Conservation (phyloP, 768 basidiomycete species). For the Pulveroboletus sp. region DNA sequence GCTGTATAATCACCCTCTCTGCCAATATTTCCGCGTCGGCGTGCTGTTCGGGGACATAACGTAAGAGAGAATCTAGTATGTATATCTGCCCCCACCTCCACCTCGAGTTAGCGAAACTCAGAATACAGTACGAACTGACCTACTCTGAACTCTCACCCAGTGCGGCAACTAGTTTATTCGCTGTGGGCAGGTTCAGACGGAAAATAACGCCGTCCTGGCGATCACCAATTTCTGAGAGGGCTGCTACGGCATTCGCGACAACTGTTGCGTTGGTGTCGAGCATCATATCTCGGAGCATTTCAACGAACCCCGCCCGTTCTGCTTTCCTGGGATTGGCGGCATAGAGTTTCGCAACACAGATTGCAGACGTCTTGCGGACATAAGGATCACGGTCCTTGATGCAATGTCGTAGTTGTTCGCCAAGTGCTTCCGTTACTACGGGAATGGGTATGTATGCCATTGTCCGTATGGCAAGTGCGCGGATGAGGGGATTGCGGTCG, state of each 20-base stretch:
- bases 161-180: slow-evolving; percentile 86
- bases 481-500: slow-evolving; percentile 93
- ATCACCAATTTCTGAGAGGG: slow-evolving; percentile 95
- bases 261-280: slow-evolving; percentile 95
- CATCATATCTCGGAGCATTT: slow-evolving; percentile 85
- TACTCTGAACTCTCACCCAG: slow-evolving; percentile 97
- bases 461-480: slow-evolving; percentile 94
- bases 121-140: slow-evolving; percentile 31
- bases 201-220: slow-evolving; percentile 92
- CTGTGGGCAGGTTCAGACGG: slow-evolving; percentile 79
- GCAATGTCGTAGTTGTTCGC: slow-evolving; percentile 88
- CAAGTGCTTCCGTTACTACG: slow-evolving; percentile 75
- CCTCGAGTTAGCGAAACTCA: slow-evolving; percentile 8
- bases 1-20: slow-evolving; percentile 89
- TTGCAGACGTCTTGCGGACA: slow-evolving; percentile 97
- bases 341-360: slow-evolving; percentile 95
- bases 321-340: slow-evolving; percentile 81
- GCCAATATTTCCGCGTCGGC: slow-evolving; percentile 90
- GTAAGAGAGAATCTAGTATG: slow-evolving; percentile 89
- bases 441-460: slow-evolving; percentile 99
- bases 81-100: slow-evolving; percentile 98
- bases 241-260: slow-evolving; percentile 94
- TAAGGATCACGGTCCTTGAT: slow-evolving; percentile 95
- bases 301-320: slow-evolving; percentile 88
- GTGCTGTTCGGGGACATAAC: slow-evolving; percentile 87